Evolutionary conservation across 306 rosid species (phyloP).

Genomic region (Fragaria iinumae): DNA sequence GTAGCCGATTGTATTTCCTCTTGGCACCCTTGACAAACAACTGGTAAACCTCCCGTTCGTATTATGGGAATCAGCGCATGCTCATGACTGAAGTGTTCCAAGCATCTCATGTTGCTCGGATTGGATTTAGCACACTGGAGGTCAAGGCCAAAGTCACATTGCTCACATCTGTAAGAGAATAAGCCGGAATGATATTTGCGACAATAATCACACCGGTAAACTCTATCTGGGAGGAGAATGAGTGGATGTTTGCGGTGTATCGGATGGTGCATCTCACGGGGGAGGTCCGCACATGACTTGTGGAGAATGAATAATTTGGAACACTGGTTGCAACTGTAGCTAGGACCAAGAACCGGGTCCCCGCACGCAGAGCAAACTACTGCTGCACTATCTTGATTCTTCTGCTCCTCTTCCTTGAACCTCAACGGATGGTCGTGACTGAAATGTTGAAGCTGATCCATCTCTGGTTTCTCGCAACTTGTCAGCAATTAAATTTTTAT

Average conservation of each 20-base stretch:
- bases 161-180: too few species aligned
- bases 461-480: background rate
- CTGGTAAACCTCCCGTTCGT: too few species aligned
- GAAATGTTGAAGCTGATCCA: background rate
- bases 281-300: background rate
- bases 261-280: too few species aligned
- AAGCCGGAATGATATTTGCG: accelerated
- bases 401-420: background rate
- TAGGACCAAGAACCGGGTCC: background rate
- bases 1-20: too few species aligned
- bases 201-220: background rate
- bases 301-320: too few species aligned
- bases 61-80: too few species aligned
- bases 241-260: too few species aligned
- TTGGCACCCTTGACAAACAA: too few species aligned
- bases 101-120: too few species aligned
- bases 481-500: background rate
- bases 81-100: too few species aligned
- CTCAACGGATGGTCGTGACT: background rate
- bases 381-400: background rate
- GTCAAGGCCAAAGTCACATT: too few species aligned
- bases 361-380: background rate
- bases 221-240: background rate
- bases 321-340: background rate
- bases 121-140: too few species aligned